A percentile compares a stretch with the other conserved stretches of the same genome.
phyloP scores from a whole-genome alignment of 345 rosid genomes.

The Hirschfeldia incana region DNA sequence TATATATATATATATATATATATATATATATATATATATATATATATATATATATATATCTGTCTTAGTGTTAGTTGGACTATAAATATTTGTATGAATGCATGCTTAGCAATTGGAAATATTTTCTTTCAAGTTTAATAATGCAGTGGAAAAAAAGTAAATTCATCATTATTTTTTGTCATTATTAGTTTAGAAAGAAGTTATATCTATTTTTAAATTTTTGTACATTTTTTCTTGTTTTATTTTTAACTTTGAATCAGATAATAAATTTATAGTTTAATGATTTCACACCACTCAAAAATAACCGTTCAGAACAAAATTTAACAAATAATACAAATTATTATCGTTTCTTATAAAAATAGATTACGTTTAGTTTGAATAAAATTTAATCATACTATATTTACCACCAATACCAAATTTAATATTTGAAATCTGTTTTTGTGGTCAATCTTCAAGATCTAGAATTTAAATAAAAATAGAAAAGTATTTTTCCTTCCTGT shows the following conservation, averaged over 20 bases:
- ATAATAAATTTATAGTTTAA: background rate
- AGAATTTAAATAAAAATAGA: constrained; percentile 33
- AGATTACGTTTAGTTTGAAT: constrained; percentile 19
- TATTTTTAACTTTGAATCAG: background rate
- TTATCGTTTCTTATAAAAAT: constrained; percentile 20
- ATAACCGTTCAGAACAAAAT: background rate
- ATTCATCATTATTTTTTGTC: background rate
- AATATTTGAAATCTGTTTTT: background rate
- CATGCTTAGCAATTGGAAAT: background rate
- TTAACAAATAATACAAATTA: background rate
- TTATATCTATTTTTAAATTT: background rate
- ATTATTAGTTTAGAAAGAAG: background rate
- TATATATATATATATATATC: background rate
- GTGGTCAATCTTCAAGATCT: constrained; percentile 38
- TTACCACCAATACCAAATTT: constrained; percentile 5
- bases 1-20: background rate
- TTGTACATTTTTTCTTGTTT: background rate
- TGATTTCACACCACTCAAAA: background rate
- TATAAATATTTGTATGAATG: background rate
- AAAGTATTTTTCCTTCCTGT: constrained; percentile 22
- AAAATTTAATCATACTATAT: constrained; percentile 22
- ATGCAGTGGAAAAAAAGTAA: background rate
- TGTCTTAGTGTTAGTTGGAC: background rate
- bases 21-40: background rate
- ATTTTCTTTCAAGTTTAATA: background rate